A percentile compares a stretch with the other conserved stretches of the same genome.
Conservation (phyloP, 2,329 filamentous ascomycete species). For the Colletotrichum scovillei region DNA sequence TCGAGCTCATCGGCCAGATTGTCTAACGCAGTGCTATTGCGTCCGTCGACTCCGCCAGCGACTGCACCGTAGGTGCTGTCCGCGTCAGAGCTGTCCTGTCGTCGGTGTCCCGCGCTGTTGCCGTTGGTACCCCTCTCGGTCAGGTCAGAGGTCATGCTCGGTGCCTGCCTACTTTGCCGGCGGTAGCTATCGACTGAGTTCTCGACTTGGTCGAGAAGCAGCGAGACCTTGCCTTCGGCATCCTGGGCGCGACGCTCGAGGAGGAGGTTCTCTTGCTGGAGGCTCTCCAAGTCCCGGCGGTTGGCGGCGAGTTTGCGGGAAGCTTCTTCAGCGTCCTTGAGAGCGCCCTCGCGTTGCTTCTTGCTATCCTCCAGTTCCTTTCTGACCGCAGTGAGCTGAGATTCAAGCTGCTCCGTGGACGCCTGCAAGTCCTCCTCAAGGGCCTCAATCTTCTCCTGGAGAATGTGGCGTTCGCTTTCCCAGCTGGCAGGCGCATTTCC, state of each 20-base stretch:
- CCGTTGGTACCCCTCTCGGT: slow-evolving; percentile 48
- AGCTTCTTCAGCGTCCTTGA: slow-evolving; percentile 64
- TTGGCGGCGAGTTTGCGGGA: slow-evolving; percentile 68
- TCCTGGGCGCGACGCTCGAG: slow-evolving; percentile 88
- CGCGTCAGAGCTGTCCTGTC: slow-evolving; percentile 68
- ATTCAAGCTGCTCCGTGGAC: slow-evolving; percentile 76
- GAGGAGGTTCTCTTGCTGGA: slow-evolving; percentile 83
- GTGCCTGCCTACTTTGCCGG: slow-evolving; percentile 73
- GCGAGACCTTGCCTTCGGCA: slow-evolving; percentile 91
- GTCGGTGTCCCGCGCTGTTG: slow-evolving; percentile 52
- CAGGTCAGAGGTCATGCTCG: slow-evolving; percentile 63
- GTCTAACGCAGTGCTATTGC: slow-evolving; percentile 80
- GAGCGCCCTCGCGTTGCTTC: slow-evolving; percentile 76
- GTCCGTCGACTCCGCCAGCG: slow-evolving; percentile 53
- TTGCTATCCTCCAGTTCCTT: slow-evolving; percentile 75
- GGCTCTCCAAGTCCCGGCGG: slow-evolving; percentile 78
- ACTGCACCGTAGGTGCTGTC: slow-evolving; percentile 73
- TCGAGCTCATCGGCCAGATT: slow-evolving; percentile 93
- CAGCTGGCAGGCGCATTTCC: slow-evolving; percentile 68
- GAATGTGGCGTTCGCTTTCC: slow-evolving; percentile 77
- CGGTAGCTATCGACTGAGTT: slow-evolving; percentile 94
- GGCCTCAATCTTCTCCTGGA: slow-evolving; percentile 76
- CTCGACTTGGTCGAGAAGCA: slow-evolving; percentile 94
- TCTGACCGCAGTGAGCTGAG: slow-evolving; percentile 75
- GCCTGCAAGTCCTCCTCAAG: slow-evolving; percentile 76